Evolutionary conservation across 768 basidiomycete species (phyloP).

Genomic region (Lactifluus rugatus): DNA sequence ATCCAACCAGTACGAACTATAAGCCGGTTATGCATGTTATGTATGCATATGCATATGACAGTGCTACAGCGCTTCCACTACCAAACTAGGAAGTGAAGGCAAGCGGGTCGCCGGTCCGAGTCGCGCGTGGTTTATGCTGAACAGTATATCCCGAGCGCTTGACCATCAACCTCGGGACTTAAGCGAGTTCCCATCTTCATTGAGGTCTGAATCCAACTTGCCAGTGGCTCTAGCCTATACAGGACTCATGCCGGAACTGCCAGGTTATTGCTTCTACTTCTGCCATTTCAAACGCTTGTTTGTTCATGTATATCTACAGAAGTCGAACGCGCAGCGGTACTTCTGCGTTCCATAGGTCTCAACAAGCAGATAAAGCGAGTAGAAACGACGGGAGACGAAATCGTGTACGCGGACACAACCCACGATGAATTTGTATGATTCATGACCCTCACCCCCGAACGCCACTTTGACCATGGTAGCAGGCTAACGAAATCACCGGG

Average conservation of each 20-base stretch:
- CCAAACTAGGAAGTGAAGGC: too few relatives aligned
- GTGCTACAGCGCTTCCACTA: too few relatives aligned
- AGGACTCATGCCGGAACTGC: constrained; percentile 18
- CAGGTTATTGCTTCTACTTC: neutral
- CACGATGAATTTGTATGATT: constrained; percentile 52
- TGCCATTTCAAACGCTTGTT: neutral
- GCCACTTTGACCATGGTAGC: constrained; percentile 1
- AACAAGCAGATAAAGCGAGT: constrained; percentile 48
- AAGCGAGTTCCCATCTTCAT: too few relatives aligned
- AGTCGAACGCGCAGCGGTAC: constrained; percentile 55
- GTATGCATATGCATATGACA: too few relatives aligned
- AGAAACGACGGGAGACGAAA: constrained; percentile 47
- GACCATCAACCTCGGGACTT: too few relatives aligned
- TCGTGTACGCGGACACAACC: constrained; percentile 51
- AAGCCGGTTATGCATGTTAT: too few relatives aligned
- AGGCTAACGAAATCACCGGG: constrained; percentile 48
- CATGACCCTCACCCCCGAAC: neutral
- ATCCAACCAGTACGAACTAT: too few relatives aligned
- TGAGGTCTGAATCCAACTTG: too few relatives aligned
- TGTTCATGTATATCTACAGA: constrained; percentile 32
- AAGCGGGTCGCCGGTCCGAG: too few relatives aligned
- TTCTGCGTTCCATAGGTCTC: constrained; percentile 42
- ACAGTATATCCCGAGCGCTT: too few relatives aligned
- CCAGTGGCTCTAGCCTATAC: too few relatives aligned
- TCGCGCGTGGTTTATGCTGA: too few relatives aligned